Conservation (phyloP, 768 basidiomycete species). For the Rhizopogon vinicolor region DNA sequence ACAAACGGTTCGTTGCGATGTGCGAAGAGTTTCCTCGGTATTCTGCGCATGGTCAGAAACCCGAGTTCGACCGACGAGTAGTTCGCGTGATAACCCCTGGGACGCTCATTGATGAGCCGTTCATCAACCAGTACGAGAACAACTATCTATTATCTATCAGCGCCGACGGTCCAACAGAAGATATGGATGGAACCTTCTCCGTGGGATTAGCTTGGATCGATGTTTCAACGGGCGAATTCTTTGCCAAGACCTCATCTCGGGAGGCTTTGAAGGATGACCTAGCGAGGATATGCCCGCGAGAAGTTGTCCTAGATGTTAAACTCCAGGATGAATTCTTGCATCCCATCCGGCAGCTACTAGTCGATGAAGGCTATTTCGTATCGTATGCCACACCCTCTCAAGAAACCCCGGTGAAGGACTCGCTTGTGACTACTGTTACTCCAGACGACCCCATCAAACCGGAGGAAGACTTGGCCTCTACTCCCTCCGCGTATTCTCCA, state of each 20-base stretch:
- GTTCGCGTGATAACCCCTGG: conserved; percentile 89
- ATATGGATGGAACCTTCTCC: conserved; percentile 5
- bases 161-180: conserved; percentile 6
- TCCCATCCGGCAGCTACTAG: conserved; percentile 44
- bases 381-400: conserved; percentile 36
- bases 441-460: conserved; percentile 18
- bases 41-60: conserved; percentile 42
- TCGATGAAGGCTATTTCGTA: conserved; percentile 51
- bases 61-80: conserved; percentile 74
- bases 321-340: conserved; percentile 34
- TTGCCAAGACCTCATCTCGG: conserved; percentile 55
- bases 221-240: conserved; percentile 92
- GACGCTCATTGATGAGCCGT: conserved; percentile 89
- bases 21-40: conserved; percentile 83
- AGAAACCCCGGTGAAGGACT: background rate
- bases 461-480: conserved; percentile 1
- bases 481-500: conserved; percentile 20
- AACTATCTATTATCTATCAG: conserved; percentile 81
- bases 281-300: conserved; percentile 73
- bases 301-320: conserved; percentile 63
- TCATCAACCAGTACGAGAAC: conserved; percentile 81
- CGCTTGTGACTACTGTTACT: background rate
- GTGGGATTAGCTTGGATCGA: conserved; percentile 93
- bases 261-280: conserved; percentile 75
- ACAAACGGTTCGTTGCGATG: conserved; percentile 84